Evolutionary conservation across 768 basidiomycete genomes (phyloP), one percentile per base, ranked within the genome.

Genomic region (Lepiota brunneoincarnata): DNA sequence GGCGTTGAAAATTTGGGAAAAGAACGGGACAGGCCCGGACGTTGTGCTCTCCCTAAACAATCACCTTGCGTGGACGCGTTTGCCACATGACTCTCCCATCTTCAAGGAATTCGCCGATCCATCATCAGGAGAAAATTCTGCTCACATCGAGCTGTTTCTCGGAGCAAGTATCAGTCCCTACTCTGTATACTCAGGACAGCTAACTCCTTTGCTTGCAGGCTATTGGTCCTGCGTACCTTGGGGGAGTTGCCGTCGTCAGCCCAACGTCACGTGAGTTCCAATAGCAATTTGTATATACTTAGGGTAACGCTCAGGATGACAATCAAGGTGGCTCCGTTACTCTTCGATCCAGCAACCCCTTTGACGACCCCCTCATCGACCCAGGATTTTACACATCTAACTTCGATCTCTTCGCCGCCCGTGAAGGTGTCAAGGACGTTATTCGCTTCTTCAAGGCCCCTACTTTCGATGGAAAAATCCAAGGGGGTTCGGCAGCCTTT

Each of bases 351-450:
- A 73, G 65, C n/a, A 60, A 72, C 55, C 68, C 75, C 17, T 79
- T 79, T 61, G 68, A 68, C 31, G 31, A 63, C 20, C 79, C 80
- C 1, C 51, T 67, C n/a, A 77, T 81, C 64, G 69, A 79, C 59
- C 75, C 77, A 1, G 51, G 51, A 28, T 49, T 55, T 45, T 69
- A 74, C 41, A 58, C 54, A 18, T 35, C 53, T 3, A 54, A 52
- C 6, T 53, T 64, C 48, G 69, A 69, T 51, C 47, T 65, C 15
- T 31, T 51, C 15, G 59, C 58, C 10, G 57, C 69, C 41, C 60
- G 56, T 18, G 56, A 63, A 46, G 62, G 51, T 1, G 50, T 70
- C 35, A 52, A 53, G 14, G 57, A 47, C 6, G 59, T 57, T 1
- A 44, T 41, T 6, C 49, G 51, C 3, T 69, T 71, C 49, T 35